phyloP scores from a whole-genome alignment of 345 rosid genomes.

The Eucalyptus globulus region DNA sequence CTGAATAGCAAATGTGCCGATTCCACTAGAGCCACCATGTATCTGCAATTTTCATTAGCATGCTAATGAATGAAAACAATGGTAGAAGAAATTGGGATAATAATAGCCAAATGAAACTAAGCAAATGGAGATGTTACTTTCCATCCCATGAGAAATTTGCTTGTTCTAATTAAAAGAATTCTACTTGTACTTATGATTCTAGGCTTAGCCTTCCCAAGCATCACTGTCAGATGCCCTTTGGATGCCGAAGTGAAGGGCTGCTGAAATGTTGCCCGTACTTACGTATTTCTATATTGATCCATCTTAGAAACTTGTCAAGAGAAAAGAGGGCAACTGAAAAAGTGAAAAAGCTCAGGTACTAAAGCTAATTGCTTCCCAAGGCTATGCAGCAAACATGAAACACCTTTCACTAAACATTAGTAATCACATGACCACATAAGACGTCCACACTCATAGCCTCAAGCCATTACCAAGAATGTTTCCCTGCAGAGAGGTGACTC shows the following conservation, averaged over 20 bases:
- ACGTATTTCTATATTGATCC: neutral
- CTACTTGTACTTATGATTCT: neutral
- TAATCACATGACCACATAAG: neutral
- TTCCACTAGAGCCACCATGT: slow-evolving; percentile 96
- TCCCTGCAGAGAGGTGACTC: slow-evolving; percentile 56
- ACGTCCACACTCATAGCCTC: neutral
- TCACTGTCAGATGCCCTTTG: neutral
- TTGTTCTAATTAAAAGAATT: neutral
- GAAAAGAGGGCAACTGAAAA: neutral
- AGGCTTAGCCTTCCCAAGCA: neutral
- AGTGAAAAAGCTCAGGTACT: neutral
- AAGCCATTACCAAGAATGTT: slow-evolving; percentile 44
- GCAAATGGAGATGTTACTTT: neutral
- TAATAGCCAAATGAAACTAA: neutral
- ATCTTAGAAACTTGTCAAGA: neutral
- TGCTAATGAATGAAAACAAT: neutral
- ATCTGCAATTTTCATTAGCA: slow-evolving; percentile 17
- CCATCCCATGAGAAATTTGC: neutral
- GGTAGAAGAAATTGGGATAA: neutral
- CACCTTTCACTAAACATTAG: neutral
- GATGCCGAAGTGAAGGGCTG: neutral
- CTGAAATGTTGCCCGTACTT: neutral
- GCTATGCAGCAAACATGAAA: neutral
- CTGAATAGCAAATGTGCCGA: slow-evolving; percentile 88
- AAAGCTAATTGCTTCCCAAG: neutral